A percentile compares a stretch with the other conserved stretches of the same genome.
phyloP scores from a whole-genome alignment of 805 yeast species.

The Pichia sporocuriosa region DNA sequence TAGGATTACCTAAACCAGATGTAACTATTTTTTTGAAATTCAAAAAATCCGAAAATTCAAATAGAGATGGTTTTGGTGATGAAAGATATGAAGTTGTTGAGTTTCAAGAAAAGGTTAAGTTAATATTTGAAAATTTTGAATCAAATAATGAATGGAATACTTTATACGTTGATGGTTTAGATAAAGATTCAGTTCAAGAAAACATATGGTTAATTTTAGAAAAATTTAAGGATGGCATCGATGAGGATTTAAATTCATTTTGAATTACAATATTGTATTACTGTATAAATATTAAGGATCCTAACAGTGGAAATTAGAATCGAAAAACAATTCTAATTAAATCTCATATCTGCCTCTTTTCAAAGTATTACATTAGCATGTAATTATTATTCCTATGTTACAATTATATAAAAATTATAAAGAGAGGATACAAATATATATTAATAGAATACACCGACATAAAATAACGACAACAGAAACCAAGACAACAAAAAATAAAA shows the following conservation, averaged over 20 bases:
- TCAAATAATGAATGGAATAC: constrained; percentile 33
- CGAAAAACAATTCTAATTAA: too few relatives aligned
- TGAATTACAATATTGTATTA: background rate
- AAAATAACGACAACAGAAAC: background rate
- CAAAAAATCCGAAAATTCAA: constrained; percentile 36
- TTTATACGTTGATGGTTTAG: constrained; percentile 53
- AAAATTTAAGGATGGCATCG: constrained; percentile 13
- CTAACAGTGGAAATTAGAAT: too few relatives aligned
- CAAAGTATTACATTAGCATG: too few relatives aligned
- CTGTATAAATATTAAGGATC: too few relatives aligned
- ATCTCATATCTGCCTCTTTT: too few relatives aligned
- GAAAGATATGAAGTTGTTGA: constrained; percentile 78
- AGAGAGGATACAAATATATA: constrained; percentile 2
- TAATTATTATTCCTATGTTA: background rate
- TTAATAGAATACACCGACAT: constrained; percentile 5
- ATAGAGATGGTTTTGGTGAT: constrained; percentile 82
- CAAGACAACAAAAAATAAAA: background rate
- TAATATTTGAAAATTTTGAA: constrained; percentile 44
- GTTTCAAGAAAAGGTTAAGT: constrained; percentile 69
- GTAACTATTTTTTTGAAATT: constrained; percentile 69
- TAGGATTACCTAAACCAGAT: constrained; percentile 85
- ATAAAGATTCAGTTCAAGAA: constrained; percentile 47
- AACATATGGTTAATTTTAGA: constrained; percentile 36
- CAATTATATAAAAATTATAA: background rate
- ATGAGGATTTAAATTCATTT: constrained; percentile 12